A percentile compares a stretch with the other conserved stretches of the same genome.
Conservation (phyloP, 202 grass and related monocot species). For the Cymbopogon flexuosus region DNA sequence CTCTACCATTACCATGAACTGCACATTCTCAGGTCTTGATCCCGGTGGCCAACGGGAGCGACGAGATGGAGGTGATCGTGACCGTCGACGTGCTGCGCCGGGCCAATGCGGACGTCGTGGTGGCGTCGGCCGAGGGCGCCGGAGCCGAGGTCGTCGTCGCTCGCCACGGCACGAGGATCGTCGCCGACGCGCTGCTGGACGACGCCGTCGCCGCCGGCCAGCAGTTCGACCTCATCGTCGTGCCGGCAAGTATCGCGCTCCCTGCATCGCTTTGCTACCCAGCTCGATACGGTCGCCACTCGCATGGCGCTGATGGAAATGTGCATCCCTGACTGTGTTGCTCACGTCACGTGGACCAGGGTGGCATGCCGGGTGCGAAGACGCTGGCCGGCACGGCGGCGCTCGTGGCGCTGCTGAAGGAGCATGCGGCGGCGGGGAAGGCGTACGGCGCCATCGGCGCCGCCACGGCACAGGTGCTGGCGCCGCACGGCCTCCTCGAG, state of each 20-base stretch:
- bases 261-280: not conserved
- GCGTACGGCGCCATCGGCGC: conserved; percentile 56
- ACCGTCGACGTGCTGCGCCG: conserved; percentile 61
- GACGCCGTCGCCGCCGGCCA: conserved; percentile 30
- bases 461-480: conserved; percentile 47
- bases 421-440: conserved; percentile 38
- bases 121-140: conserved; percentile 38
- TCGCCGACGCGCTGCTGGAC: conserved; percentile 57
- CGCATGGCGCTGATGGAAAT: too few relatives aligned
- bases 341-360: conserved; percentile 26
- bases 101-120: conserved; percentile 64
- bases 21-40: conserved; percentile 52
- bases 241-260: conserved; percentile 47
- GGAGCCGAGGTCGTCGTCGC: conserved; percentile 38
- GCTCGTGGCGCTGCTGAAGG: conserved; percentile 40
- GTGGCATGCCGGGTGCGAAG: conserved; percentile 44
- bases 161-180: conserved; percentile 51
- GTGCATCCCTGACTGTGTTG: not conserved
- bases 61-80: conserved; percentile 65
- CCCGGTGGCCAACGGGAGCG: conserved; percentile 56
- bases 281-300: not conserved
- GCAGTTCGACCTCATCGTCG: conserved; percentile 59
- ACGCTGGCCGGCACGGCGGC: conserved; percentile 34
- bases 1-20: too few relatives aligned
- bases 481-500: conserved; percentile 48